Evolutionary conservation across 352 stramenopile species (phyloP), one percentile per base, ranked within the genome.

Genomic region (Globisporangium polare): DNA sequence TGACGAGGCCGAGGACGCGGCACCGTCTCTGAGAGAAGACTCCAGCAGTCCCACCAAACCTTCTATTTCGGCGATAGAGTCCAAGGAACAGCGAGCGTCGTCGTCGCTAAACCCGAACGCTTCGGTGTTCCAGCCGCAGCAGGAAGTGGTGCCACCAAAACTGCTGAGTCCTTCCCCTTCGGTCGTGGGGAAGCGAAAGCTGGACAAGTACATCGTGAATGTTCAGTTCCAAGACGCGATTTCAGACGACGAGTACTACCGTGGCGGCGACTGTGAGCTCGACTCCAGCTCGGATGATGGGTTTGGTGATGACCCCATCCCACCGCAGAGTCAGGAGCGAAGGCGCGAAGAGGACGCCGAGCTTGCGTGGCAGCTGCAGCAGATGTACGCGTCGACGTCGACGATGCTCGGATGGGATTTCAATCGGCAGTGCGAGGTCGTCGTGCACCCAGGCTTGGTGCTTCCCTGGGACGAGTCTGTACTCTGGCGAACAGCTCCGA

Each of bases 381-480:
- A 89, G 45, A 81, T 92, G 13, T 94, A 94, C 52, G 71, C 78
- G n/a, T 80, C 78, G 1, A 86, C 77, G 22, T 80, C 85, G 13
- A 76, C 69, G 31, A 63, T 89, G n/a, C 83, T 89, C 51, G 85
- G 85, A 26, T 94, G 83, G 83, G 83, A 94, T 59, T 90, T 92
- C 55, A 65, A 66, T 8, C 63, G 65, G 20, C 83, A 92, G 57
- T 74, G 78, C 6, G 78, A 89, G 51, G 61, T 90, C 2, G 27
- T 49, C 29, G 55, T 65, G 10, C 20, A 54, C 1, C n/a, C 56
- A 13, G 51, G 51, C 0, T 47, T 39, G 33, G 58, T 64, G 50
- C 60, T 78, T 5, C 62, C 69, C 2, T 92, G 77, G 77, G 78
- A 63, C 39, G 63, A 89, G 22, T 68, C 63, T 0, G 82, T 68